phyloP scores from a whole-genome alignment of 1,284 basidiomycete genomes.

The Cryptococcus jaspeensis region DNA sequence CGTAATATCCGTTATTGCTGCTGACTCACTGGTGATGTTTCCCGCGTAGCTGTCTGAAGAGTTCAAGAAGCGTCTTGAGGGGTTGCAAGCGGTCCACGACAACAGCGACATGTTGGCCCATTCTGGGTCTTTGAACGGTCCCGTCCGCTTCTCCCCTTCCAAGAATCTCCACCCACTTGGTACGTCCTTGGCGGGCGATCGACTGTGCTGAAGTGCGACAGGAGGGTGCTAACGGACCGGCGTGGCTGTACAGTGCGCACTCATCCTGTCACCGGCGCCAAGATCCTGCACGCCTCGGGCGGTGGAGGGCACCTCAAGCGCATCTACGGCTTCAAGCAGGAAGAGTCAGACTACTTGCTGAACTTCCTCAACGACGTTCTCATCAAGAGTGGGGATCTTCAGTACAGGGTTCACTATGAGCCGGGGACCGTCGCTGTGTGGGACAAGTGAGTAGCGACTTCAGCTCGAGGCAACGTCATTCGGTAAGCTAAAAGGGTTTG shows the following conservation, averaged over 20 bases:
- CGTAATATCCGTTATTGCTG: too few relatives aligned
- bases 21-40: neutral
- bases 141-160: slow-evolving; percentile 7
- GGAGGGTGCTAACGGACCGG: neutral
- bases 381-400: slow-evolving; percentile 53
- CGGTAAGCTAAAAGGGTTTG: too few relatives aligned
- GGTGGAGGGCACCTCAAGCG: slow-evolving; percentile 58
- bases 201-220: too few relatives aligned
- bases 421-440: slow-evolving; percentile 55
- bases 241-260: slow-evolving; percentile 51
- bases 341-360: slow-evolving; percentile 63
- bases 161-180: slow-evolving; percentile 11
- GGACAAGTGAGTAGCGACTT: slow-evolving; percentile 34
- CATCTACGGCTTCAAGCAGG: slow-evolving; percentile 64
- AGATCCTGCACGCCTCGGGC: slow-evolving; percentile 56
- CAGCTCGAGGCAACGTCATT: neutral
- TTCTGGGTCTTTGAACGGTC: slow-evolving; percentile 7
- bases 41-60: slow-evolving; percentile 56
- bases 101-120: slow-evolving; percentile 16
- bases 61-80: slow-evolving; percentile 62
- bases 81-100: slow-evolving; percentile 61
- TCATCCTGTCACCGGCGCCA: slow-evolving; percentile 67
- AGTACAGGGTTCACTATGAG: slow-evolving; percentile 51
- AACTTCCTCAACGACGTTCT: slow-evolving; percentile 59
- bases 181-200: slow-evolving; percentile 1